A percentile compares a stretch with the other conserved stretches of the same genome.
Conservation (phyloP, 2,329 filamentous ascomycete species). For the Hypoxylon sp. region DNA sequence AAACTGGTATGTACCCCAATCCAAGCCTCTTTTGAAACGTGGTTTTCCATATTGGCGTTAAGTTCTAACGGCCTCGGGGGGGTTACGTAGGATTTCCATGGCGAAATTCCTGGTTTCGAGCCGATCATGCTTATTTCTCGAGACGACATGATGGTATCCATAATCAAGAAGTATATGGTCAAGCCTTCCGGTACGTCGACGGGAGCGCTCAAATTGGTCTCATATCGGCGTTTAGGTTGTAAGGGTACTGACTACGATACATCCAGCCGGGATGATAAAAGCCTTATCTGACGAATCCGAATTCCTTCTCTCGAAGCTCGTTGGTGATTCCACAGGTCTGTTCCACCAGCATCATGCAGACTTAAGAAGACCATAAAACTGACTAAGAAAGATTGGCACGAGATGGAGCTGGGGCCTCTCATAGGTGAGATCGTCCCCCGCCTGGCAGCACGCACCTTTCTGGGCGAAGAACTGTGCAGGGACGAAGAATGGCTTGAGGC, state of each 20-base stretch:
- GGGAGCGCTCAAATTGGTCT: background rate
- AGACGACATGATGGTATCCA: conserved; percentile 9
- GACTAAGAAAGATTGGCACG: conserved; percentile 57
- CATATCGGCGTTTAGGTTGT: background rate
- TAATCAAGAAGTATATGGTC: conserved; percentile 20
- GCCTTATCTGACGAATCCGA: conserved; percentile 44
- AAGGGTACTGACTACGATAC: background rate
- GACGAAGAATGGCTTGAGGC: conserved; percentile 61
- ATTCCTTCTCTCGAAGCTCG: conserved; percentile 16
- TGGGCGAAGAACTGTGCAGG: conserved; percentile 60
- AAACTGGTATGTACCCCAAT: conserved; percentile 42
- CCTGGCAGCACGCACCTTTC: conserved; percentile 62
- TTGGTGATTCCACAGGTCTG: conserved; percentile 42
- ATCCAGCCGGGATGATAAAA: conserved; percentile 35
- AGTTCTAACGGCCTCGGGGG: background rate
- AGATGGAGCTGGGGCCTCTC: conserved; percentile 52
- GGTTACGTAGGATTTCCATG: conserved; percentile 21
- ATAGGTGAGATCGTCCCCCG: conserved; percentile 60
- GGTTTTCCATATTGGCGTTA: background rate
- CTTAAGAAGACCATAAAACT: background rate
- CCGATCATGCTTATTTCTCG: background rate
- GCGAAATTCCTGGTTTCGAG: conserved; percentile 16
- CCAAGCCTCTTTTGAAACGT: background rate
- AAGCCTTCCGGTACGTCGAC: conserved; percentile 20
- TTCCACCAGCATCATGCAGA: background rate